Base-by-base conservation (phyloP, 2,329 filamentous ascomycete species). In the Sordariomycetes sp. region DNA sequence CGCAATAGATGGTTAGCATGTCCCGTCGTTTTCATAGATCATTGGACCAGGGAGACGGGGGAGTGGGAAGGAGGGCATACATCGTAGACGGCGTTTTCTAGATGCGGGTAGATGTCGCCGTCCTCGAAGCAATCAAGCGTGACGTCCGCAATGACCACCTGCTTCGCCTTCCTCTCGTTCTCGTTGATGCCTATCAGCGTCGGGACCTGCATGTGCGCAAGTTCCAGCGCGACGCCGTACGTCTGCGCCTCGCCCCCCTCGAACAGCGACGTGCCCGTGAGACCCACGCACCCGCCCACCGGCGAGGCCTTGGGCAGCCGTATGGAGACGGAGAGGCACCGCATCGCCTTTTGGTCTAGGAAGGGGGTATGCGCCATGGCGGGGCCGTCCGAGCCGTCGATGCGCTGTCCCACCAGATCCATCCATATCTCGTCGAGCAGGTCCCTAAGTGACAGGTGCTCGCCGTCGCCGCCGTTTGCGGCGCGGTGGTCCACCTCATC, bases 131-230 rank as follows among this genome's bases (percentile, higher is more conserved):
- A 69, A 57, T 88, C 84, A 54, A 89, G 71, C 66, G 81, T 79
- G 12, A 89, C 66, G 58, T 79, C 84, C 10, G 80, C 76, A 17
- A 86, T 70, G 1, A 89, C 77, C 55, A 85, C 77, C 70, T 90
- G 87, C 69, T 82, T 86, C 3, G 75, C 77, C 39, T 70, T 61
- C 60, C 87, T 74, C 74, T 91, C 87, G 63, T 90, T 86, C 24
- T 73, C 68, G 64, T 91, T 90, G 32, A 91, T 79, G 1, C 87
- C 87, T 53, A 91, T 80, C 54, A 91, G 67, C 35, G 81, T 83
- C 28, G 86, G 84, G 10, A 89, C 75, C 42, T 76, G 76, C 55
- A 90, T 66, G 22, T 78, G 76, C 53, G 77, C 75, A 10, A 89
- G 66, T 42, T 74, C 72, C 52, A 87, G 66, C 45, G 65, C 57